phyloP scores from a whole-genome alignment of 2,329 filamentous ascomycete species.

The Xylaria sp. region DNA sequence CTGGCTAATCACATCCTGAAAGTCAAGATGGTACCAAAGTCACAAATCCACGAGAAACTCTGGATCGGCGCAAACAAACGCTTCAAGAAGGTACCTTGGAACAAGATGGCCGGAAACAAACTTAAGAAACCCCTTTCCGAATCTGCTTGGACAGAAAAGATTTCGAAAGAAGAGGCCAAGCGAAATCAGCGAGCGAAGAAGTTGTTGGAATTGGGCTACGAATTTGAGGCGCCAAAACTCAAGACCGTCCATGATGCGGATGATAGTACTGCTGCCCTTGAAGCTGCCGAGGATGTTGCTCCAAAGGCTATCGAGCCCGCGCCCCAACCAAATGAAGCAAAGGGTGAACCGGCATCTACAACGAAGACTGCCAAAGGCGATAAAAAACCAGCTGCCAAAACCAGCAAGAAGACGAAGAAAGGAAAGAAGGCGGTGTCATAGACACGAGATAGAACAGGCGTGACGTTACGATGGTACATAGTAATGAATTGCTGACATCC shows the following conservation, averaged over 20 bases:
- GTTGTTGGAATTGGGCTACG: slow-evolving; percentile 83
- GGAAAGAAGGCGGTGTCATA: slow-evolving; percentile 49
- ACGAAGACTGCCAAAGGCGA: slow-evolving; percentile 38
- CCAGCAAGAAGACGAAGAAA: slow-evolving; percentile 49
- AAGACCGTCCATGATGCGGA: slow-evolving; percentile 64
- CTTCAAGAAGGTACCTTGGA: slow-evolving; percentile 89
- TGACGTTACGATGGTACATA: slow-evolving; percentile 48
- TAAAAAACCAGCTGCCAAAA: slow-evolving; percentile 38
- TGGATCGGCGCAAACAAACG: slow-evolving; percentile 92
- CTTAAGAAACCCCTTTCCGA: slow-evolving; percentile 79
- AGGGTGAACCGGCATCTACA: slow-evolving; percentile 45
- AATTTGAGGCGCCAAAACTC: slow-evolving; percentile 78
- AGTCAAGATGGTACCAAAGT: slow-evolving; percentile 80
- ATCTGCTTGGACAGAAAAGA: slow-evolving; percentile 80
- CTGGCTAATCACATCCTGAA: slow-evolving; percentile 94
- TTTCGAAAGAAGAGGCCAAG: slow-evolving; percentile 76
- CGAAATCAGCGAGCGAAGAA: slow-evolving; percentile 76
- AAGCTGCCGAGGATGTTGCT: slow-evolving; percentile 51
- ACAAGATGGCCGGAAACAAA: slow-evolving; percentile 81
- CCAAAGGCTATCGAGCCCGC: slow-evolving; percentile 54
- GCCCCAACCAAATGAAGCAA: slow-evolving; percentile 46
- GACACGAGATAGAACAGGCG: slow-evolving; percentile 45
- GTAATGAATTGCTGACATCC: slow-evolving; percentile 21
- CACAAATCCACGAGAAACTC: slow-evolving; percentile 80
- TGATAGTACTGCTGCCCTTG: slow-evolving; percentile 50